Base-by-base conservation (phyloP, 441 rosid genomes). In the Daphne laureola region DNA sequence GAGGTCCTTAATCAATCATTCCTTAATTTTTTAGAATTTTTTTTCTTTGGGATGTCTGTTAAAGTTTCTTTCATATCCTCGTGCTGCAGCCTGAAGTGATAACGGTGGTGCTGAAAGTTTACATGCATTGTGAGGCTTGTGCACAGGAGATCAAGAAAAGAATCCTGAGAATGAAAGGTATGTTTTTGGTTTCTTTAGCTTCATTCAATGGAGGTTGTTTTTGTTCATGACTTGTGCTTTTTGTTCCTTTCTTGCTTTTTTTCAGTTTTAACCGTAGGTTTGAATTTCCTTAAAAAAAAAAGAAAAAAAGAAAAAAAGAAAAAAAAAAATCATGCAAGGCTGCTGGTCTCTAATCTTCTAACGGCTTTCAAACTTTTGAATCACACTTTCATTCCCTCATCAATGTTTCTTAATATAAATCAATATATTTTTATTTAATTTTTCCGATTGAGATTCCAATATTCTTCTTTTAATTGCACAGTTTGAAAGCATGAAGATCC, bases 51-150 rank as follows among this genome's bases (percentile, higher is more conserved):
- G 16, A 36, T 25, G 50, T 25, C 46, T 5, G 17, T 35, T 44
- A 35, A 23, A 12, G 21, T 41, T 21, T 35, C 50, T 48, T 12
- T 54, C 15, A 0, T 21, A 31, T 46, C 1, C 2, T 18, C 31
- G 2, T 50, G 48, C 3, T 43, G 57, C 80, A 78, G 97, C 82
- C 87, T 52, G 79, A 72, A 12, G 84, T 76, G 61, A 70, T 86
- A 43, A 74, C 63, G 8, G 92, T 89, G 74, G 83, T 86, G 43
- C 76, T 88, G 4, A 76, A 65, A 63, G 96, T 86, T 46, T 77
- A 74, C 75, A 92, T 92, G 98, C 96, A 92, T 59, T 92, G 98
- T 50, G 98, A 92, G 53, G 97, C 90, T 31, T 92, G 98, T 66
- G 84, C 97, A 12, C 78, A 75, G 61, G 87, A 58, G 65, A 83